phyloP scores from a whole-genome alignment of 2,329 filamentous ascomycete species.

The Cryphonectria parasitica region DNA sequence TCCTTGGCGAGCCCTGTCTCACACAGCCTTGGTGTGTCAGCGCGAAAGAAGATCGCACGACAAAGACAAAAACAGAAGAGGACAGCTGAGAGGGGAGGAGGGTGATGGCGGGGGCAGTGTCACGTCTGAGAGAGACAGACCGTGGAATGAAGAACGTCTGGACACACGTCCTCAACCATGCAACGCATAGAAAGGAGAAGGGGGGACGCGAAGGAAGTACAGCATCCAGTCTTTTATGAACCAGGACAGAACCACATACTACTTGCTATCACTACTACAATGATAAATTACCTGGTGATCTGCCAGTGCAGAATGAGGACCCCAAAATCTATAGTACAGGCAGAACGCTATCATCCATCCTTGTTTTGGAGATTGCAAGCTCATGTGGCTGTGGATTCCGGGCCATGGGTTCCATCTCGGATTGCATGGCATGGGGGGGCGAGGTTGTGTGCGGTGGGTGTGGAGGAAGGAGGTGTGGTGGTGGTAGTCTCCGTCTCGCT shows the following conservation, averaged over 20 bases:
- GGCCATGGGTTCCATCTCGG: not conserved
- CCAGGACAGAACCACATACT: not conserved
- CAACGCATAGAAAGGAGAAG: no score
- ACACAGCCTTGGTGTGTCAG: not conserved
- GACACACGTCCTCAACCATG: not conserved
- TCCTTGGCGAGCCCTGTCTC: not conserved
- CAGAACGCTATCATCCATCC: not conserved
- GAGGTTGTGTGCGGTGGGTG: not conserved
- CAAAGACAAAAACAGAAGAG: not conserved
- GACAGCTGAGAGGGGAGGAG: not conserved
- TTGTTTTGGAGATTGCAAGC: conserved; percentile 4
- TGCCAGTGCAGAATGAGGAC: not conserved
- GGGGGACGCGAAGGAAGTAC: not conserved
- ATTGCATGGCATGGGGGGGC: not conserved
- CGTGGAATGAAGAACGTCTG: not conserved
- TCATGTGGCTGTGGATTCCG: conserved; percentile 4
- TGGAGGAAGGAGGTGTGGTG: not conserved
- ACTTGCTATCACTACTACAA: not conserved
- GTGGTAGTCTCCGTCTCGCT: not conserved
- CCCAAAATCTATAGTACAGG: not conserved
- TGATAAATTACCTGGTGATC: not conserved
- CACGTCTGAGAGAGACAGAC: not conserved
- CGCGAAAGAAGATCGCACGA: not conserved
- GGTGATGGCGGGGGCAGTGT: not conserved
- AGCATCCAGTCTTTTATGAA: conserved; percentile 9